Percentiles rank a stretch among this genome's conserved stretches.
Conservation (phyloP, 2,329 filamentous ascomycete species). For the Cordyceps militaris region DNA sequence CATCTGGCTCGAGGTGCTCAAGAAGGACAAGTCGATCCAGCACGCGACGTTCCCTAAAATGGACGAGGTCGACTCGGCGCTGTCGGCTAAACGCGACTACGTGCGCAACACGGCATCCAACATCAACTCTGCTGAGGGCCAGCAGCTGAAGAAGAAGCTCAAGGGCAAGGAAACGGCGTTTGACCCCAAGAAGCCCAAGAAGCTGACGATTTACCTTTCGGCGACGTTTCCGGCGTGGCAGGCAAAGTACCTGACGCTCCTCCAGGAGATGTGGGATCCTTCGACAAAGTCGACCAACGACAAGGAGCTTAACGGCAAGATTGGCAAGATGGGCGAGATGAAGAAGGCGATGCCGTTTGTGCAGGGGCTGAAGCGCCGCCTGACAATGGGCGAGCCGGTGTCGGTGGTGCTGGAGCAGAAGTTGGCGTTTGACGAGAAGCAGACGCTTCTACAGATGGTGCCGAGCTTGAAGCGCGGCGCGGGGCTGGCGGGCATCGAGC, state of each 20-base stretch:
- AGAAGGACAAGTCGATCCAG: conserved; percentile 70
- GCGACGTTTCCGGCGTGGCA: conserved; percentile 84
- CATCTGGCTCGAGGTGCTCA: conserved; percentile 86
- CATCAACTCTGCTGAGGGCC: conserved; percentile 73
- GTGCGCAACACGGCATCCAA: conserved; percentile 67
- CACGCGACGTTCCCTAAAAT: conserved; percentile 67
- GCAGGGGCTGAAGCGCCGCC: conserved; percentile 74
- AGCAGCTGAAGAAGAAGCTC: conserved; percentile 77
- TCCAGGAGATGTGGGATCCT: conserved; percentile 63
- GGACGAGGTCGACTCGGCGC: conserved; percentile 51
- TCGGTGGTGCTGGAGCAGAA: conserved; percentile 72
- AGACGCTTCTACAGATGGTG: conserved; percentile 70
- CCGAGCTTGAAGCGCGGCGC: conserved; percentile 68
- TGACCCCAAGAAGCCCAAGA: conserved; percentile 88
- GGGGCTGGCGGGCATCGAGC: conserved; percentile 61
- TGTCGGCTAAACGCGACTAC: conserved; percentile 76
- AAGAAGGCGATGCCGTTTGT: conserved; percentile 99
- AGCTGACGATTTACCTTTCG: conserved; percentile 78
- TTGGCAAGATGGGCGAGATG: conserved; percentile 79
- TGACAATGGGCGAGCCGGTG: conserved; percentile 62
- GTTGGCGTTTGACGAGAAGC: conserved; percentile 78
- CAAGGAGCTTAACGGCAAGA: conserved; percentile 69
- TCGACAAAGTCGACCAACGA: conserved; percentile 60
- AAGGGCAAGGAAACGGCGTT: conserved; percentile 85
- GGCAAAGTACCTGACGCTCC: conserved; percentile 76